A percentile compares a stretch with the other conserved stretches of the same genome.
Conservation (phyloP, 371 early-diverging fungal species). For the Actinomortierella ambigua region DNA sequence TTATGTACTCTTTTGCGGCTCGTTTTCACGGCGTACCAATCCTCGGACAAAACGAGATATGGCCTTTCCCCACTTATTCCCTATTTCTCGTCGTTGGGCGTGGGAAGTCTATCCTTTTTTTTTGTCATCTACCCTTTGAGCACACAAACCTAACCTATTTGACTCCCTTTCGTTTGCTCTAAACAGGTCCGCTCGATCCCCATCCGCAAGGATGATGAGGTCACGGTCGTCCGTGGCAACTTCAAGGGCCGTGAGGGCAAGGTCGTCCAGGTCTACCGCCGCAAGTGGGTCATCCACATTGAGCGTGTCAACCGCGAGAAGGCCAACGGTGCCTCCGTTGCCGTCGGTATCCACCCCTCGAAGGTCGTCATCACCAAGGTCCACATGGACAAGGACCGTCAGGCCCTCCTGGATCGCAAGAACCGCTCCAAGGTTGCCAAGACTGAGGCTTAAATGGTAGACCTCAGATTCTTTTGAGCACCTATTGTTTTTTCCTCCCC, state of each 20-base stretch:
- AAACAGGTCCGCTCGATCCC: constrained; percentile 88
- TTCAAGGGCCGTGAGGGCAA: constrained; percentile 98
- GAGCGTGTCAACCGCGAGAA: constrained; percentile 96
- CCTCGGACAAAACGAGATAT: too few relatives aligned
- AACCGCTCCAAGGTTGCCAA: constrained; percentile 50
- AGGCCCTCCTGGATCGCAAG: constrained; percentile 85
- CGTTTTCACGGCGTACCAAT: too few relatives aligned
- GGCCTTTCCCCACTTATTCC: background rate
- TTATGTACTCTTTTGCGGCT: too few relatives aligned
- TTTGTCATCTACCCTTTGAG: background rate
- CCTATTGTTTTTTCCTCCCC: too few relatives aligned
- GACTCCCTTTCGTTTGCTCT: constrained; percentile 6
- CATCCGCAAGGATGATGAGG: constrained; percentile 98
- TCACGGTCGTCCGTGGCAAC: constrained; percentile 92
- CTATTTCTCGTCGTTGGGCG: background rate
- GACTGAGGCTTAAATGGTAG: constrained; percentile 23
- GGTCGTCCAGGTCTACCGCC: constrained; percentile 95
- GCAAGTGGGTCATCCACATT: constrained; percentile 98
- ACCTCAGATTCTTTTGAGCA: too few relatives aligned
- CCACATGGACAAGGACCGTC: constrained; percentile 96
- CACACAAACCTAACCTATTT: background rate
- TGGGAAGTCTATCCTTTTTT: constrained; percentile 3
- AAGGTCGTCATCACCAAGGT: constrained; percentile 96
- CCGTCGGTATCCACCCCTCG: constrained; percentile 96
- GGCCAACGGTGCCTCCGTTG: constrained; percentile 94